A percentile compares a stretch with the other conserved stretches of the same genome.
These are phyloP conservation scores for Parietichytrium sp. DNA, from an alignment of 108 stramenopile genomes.

Conservation along the genomic window DNA sequence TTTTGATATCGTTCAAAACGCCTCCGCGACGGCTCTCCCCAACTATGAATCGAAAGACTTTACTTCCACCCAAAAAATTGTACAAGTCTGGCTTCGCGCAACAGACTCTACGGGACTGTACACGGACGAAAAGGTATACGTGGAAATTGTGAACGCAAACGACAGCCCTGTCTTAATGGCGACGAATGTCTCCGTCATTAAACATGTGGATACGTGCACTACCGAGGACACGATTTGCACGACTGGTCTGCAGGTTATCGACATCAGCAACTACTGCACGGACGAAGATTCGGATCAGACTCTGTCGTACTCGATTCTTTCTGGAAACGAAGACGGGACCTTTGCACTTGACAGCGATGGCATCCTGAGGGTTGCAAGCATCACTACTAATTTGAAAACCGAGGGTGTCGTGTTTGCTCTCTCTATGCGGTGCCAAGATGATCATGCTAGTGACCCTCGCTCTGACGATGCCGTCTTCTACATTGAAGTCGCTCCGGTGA, in stretches of 20 bases:
- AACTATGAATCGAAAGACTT: neutral
- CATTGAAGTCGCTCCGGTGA: too few species aligned
- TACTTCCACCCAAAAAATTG: neutral
- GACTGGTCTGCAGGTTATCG: neutral
- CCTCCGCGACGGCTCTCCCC: neutral
- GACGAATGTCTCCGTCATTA: neutral
- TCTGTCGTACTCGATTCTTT: neutral
- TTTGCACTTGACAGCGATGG: conserved; percentile 14
- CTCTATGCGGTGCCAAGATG: too few species aligned
- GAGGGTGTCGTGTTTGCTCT: neutral
- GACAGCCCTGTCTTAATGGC: neutral
- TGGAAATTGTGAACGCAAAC: neutral
- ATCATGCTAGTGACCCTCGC: too few species aligned
- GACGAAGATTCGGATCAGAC: neutral
- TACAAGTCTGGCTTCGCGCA: neutral
- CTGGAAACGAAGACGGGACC: neutral
- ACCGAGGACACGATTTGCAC: neutral
- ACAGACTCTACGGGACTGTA: neutral
- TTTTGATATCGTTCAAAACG: neutral
- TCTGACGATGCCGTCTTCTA: too few species aligned
- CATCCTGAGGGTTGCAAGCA: neutral
- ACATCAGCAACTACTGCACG: neutral
- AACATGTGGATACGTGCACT: neutral
- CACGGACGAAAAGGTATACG: neutral
- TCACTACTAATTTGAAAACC: neutral